Evolutionary conservation across 106 monocot genomes (phyloP), one percentile per base, ranked within the genome.

Genomic region (Allium fistulosum): DNA sequence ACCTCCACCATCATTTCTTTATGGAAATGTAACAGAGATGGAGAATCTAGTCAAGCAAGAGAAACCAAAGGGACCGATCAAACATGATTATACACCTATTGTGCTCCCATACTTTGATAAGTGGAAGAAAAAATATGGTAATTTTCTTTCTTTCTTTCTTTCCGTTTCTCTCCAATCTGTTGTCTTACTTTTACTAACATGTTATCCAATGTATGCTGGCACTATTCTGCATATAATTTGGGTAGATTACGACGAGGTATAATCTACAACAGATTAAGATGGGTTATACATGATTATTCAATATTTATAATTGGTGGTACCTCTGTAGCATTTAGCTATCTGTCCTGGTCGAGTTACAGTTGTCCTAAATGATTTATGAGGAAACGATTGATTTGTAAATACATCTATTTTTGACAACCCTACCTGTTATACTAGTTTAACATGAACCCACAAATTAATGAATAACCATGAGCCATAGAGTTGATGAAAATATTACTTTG

Each of bases 41-140:
- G 75, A 72, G 59, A 81, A 22, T 49, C 77, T 81, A 46, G 16
- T 62, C 48, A 9, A 12, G 57, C 68, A 75, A 8, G 73, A 66
- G 14, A 74, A 75, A 47, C 10, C 6, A 10, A 51, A 9, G 14
- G 48, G 10, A 45, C 7, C 53, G 57, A 18, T 52, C 3, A 13
- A 12, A 22, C 67, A 75, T 59, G 70, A 86, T 60, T 83, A 83
- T 46, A 46, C 70, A 2, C 48, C 51, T 10, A 7, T 13, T 53
- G 10, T 90, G 52, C 78, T 90, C 48, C 90, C 90, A 22, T 76
- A 86, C 49, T 74, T 86, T 17, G 52, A 77, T 11, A 72, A 49
- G 4, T 90, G 90, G 90, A 80, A 69, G 57, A 78, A 81, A 53
- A 69, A 51, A 26, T 90, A 85, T 53, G 90, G 90, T 90, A 85